Evolutionary conservation across 352 stramenopile genomes (phyloP), one percentile per base, ranked within the genome.

Genomic region (Phytophthora melonis): DNA sequence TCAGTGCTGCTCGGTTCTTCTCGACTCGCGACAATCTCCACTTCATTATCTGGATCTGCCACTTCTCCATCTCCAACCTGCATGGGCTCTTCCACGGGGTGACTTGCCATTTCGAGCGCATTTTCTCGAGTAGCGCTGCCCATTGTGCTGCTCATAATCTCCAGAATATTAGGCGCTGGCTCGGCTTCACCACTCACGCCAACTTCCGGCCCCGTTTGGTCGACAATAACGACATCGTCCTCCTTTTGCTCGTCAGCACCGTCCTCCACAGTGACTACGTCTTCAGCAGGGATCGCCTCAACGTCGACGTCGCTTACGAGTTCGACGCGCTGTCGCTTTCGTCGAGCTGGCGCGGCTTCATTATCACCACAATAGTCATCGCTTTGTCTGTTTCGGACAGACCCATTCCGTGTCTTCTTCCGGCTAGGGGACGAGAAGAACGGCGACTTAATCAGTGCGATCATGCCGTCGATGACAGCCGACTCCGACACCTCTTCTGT

Each of bases 391-490:
- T 36, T 63, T 52, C 59, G 66, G 1, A 63, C 30, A 16, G 47
- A 61, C 16, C 53, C 58, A 16, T 41, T 75, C 18, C 16, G 30
- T 9, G 39, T 58, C 32, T 72, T 74, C 50, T 56, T 64, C 13
- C 54, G 54, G 57, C 30, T 65, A 43, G 68, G 63, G 7, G 72
- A 78, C 23, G 54, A 78, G 11, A 75, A 80, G 56, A 75, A 78
- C 30, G 77, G 66, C 11, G 73, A 77, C 71, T 68, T 83, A 52
- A 83, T 72, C 68, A 84, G 49, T 16, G 55, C 64, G 63, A 94
- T 81, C 74, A 94, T 86, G 9, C 73, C 77, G 60, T 93, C 76
- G 70, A 94, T 86, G 10, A 94, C 65, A 60, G 83, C 77, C 53
- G 78, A 64, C 50, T 94, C 86, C 3, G 58, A 84, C 45, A 93